phyloP scores from a whole-genome alignment of 2,329 filamentous ascomycete species.

The Sarocladium brachiariae region DNA sequence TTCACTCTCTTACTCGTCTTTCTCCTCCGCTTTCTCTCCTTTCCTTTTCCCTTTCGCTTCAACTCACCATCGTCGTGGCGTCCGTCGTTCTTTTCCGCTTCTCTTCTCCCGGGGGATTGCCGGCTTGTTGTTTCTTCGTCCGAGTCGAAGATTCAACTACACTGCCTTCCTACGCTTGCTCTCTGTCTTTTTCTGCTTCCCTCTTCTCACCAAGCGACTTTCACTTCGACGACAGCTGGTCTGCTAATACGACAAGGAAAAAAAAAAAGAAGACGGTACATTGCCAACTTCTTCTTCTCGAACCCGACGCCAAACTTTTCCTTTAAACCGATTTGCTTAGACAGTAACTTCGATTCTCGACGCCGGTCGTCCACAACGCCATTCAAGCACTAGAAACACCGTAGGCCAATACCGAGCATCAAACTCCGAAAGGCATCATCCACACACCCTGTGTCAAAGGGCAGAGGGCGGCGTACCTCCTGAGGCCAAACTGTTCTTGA shows the following conservation, averaged over 20 bases:
- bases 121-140: slow-evolving; percentile 2
- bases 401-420: too few relatives aligned
- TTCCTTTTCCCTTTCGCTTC: neutral
- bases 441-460: neutral
- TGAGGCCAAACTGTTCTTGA: slow-evolving; percentile 4
- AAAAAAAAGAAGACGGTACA: too few relatives aligned
- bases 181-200: neutral
- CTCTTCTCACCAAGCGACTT: neutral
- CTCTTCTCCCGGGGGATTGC: slow-evolving; percentile 13
- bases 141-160: slow-evolving; percentile 5
- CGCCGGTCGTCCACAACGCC: slow-evolving; percentile 7
- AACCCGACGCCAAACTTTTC: slow-evolving; percentile 2
- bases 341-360: slow-evolving; percentile 6
- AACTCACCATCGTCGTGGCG: neutral
- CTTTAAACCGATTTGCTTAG: too few relatives aligned
- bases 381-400: neutral
- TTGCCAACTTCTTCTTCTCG: too few relatives aligned
- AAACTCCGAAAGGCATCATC: too few relatives aligned
- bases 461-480: slow-evolving; percentile 7
- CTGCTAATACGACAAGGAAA: slow-evolving; percentile 8
- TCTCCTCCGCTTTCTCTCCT: neutral
- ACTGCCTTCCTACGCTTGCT: slow-evolving; percentile 1
- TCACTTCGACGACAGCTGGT: neutral
- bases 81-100: slow-evolving; percentile 10
- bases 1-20: neutral